Base-by-base conservation (phyloP, 2,329 filamentous ascomycete species). In the Fusarium decemcellulare region DNA sequence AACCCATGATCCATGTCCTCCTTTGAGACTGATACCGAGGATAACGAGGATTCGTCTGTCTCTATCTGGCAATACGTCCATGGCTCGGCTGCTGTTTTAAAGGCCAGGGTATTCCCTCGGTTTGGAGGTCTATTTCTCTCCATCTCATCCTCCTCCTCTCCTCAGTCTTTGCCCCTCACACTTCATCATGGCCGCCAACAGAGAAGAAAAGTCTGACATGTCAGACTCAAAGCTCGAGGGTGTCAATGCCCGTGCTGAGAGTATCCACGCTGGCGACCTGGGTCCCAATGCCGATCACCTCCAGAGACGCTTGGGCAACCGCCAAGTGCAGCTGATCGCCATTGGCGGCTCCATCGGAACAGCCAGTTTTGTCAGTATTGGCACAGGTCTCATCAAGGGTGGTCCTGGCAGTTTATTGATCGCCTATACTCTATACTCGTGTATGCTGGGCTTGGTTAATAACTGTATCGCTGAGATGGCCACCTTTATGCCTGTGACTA, bases 261-360 rank as follows among this genome's bases (percentile, higher is more conserved):
- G 63, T 29, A 30, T 67, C 32, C 46, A 50, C 18, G 7, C 55
- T 15, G 63, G 63, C 12, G 55, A 52, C 10, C 27, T 63, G 8
- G 29, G 40, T 18, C 29, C 34, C 30, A 58, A 54, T 53, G 37
- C 40, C 23, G 60, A 64, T 39, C 36, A 64, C 3, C 60, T 67
- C 10, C 63, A 64, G 37, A 55, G 63, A 44, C 52, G 53, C 40
- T 57, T 67, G 15, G 63, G 63, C 7, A 67, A 67, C 52, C 63
- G 60, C 42, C 63, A 67, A 11, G 62, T 67, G 47, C 63, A 67
- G 16, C 43, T 67, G 56, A 67, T 67, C n/a, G 63, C 63, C 27
- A 67, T 67, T 18, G 63, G 63, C 36, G 63, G 63, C 27, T 63
- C 60, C 40, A 66, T 66, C 29, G 63, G 63, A 63, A 66, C 63